Evolutionary conservation across 2,329 filamentous ascomycete genomes (phyloP).

Genomic region (Penicillium sp.): DNA sequence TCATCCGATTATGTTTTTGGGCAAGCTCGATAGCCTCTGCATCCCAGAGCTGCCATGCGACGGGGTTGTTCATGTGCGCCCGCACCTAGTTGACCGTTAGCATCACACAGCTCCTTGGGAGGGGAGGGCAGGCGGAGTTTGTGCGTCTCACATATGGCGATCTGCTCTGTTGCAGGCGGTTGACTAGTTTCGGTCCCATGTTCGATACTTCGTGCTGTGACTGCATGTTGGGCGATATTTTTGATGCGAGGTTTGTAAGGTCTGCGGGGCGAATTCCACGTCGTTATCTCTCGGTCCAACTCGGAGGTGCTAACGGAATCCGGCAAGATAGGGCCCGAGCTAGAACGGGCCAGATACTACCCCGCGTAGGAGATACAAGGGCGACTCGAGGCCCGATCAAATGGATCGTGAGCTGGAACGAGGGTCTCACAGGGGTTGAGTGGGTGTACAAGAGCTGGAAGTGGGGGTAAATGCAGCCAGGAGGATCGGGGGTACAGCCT

Average conservation of each 20-base stretch:
- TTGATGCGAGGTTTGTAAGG: slow-evolving; percentile 25
- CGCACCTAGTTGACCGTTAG: slow-evolving; percentile 56
- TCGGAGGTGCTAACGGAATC: slow-evolving; percentile 21
- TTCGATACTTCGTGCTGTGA: slow-evolving; percentile 30
- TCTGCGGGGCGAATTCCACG: background rate
- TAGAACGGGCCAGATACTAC: slow-evolving; percentile 13
- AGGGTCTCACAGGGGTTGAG: slow-evolving; percentile 11
- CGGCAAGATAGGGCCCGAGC: slow-evolving; percentile 17
- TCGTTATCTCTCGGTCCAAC: slow-evolving; percentile 6
- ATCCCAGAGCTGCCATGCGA: slow-evolving; percentile 90
- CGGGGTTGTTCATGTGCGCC: slow-evolving; percentile 75
- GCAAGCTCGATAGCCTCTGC: slow-evolving; percentile 75
- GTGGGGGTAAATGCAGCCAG: slow-evolving; percentile 21
- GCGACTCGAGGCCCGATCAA: background rate
- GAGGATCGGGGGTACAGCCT: slow-evolving; percentile 1
- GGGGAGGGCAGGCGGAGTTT: background rate
- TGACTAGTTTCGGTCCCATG: slow-evolving; percentile 47
- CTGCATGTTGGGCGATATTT: slow-evolving; percentile 28
- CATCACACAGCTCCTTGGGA: slow-evolving; percentile 1
- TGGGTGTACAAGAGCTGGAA: slow-evolving; percentile 11
- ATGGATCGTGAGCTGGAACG: slow-evolving; percentile 4
- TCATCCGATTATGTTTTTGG: slow-evolving; percentile 77
- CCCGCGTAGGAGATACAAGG: slow-evolving; percentile 11
- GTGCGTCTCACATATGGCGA: slow-evolving; percentile 64
- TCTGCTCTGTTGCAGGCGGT: slow-evolving; percentile 62